Evolutionary conservation across 2,329 filamentous ascomycete genomes (phyloP).

Genomic region (Scortechinia acanthostroma): DNA sequence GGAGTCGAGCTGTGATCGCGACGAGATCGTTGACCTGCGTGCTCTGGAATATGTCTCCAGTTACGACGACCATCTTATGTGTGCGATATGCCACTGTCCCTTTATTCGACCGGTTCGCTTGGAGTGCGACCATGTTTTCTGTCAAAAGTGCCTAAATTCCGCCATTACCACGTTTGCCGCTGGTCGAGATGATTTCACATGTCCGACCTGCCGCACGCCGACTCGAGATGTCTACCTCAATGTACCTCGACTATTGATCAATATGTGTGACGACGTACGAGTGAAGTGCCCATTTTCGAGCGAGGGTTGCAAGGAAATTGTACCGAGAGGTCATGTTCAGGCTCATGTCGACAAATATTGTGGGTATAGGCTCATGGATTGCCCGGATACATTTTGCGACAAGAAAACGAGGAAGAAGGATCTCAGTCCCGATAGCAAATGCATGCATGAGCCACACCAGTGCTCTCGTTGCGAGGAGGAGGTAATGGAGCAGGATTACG

Average conservation of each 20-base stretch:
- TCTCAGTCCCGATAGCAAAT: constrained; percentile 29
- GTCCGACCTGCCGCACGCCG: constrained; percentile 47
- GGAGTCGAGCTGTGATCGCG: neutral
- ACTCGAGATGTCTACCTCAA: constrained; percentile 22
- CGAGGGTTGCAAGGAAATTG: constrained; percentile 41
- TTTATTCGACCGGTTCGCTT: constrained; percentile 50
- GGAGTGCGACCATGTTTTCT: constrained; percentile 59
- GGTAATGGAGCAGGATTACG: constrained; percentile 43
- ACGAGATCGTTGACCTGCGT: constrained; percentile 37
- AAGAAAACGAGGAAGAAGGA: constrained; percentile 45
- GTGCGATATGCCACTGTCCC: constrained; percentile 56
- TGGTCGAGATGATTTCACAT: constrained; percentile 29
- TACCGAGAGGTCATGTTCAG: constrained; percentile 46
- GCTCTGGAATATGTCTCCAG: constrained; percentile 45
- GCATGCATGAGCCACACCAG: constrained; percentile 40
- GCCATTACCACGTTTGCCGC: constrained; percentile 27
- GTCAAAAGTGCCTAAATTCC: constrained; percentile 44
- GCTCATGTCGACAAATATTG: constrained; percentile 56
- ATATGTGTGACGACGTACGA: constrained; percentile 53
- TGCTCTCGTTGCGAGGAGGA: constrained; percentile 42
- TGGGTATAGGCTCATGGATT: constrained; percentile 41
- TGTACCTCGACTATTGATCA: constrained; percentile 45
- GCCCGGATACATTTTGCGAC: constrained; percentile 37
- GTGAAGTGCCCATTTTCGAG: constrained; percentile 48
- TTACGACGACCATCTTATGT: constrained; percentile 53